These are phyloP conservation scores for Magnolia changhungtana DNA, from an alignment of 164 flowering plant genomes.

Conservation along the genomic window DNA sequence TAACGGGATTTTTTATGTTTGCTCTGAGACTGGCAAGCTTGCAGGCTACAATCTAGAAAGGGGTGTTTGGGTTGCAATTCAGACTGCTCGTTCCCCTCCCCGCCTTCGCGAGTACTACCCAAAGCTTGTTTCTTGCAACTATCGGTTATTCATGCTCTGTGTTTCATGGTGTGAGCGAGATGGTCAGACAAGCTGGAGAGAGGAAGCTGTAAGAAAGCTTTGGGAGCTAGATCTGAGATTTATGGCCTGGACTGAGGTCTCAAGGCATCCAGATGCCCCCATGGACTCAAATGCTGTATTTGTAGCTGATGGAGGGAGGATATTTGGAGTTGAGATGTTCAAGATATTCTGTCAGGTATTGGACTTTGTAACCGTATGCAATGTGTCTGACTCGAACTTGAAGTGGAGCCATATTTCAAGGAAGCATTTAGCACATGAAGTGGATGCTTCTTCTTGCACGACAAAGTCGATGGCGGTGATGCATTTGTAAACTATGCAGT, in stretches of 20 bases:
- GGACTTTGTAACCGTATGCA: slow-evolving; percentile 74
- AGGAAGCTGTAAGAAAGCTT: slow-evolving; percentile 82
- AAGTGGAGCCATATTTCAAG: slow-evolving; percentile 76
- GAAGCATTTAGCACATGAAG: slow-evolving; percentile 67
- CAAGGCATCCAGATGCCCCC: slow-evolving; percentile 94
- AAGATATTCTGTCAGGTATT: slow-evolving; percentile 93
- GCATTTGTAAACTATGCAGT: slow-evolving; percentile 39
- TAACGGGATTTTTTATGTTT: slow-evolving; percentile 69
- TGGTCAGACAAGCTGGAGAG: slow-evolving; percentile 67
- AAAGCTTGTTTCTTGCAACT: slow-evolving; percentile 59
- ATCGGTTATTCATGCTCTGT: slow-evolving; percentile 76
- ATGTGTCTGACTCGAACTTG: slow-evolving; percentile 40
- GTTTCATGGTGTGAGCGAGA: slow-evolving; percentile 99
- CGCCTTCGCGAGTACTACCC: slow-evolving; percentile 86
- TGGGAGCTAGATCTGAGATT: slow-evolving; percentile 81
- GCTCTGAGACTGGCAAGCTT: slow-evolving; percentile 77
- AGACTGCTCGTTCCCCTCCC: slow-evolving; percentile 64
- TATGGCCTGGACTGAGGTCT: slow-evolving; percentile 72
- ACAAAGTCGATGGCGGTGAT: slow-evolving; percentile 78
- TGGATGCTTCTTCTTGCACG: slow-evolving; percentile 83
- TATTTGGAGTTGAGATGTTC: slow-evolving; percentile 94
- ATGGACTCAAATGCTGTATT: slow-evolving; percentile 98
- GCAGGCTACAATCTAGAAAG: slow-evolving; percentile 78
- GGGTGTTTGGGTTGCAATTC: slow-evolving; percentile 73
- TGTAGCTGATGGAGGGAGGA: slow-evolving; percentile 58